Evolutionary conservation across 2,329 filamentous ascomycete species (phyloP), one percentile per base, ranked within the genome.

Genomic region (Microascus cirrosus): DNA sequence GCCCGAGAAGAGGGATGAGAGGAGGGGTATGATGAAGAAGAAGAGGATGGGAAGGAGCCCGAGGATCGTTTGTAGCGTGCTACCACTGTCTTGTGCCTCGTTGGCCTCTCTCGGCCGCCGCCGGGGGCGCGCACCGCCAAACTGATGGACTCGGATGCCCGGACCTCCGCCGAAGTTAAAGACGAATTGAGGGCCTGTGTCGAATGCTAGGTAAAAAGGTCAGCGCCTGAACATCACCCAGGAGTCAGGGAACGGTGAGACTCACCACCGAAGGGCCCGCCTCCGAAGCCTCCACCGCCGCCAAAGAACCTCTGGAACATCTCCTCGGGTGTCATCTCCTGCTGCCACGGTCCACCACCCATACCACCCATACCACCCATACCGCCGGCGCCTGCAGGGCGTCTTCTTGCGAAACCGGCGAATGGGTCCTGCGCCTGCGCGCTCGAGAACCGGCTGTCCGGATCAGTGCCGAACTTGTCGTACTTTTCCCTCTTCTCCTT

Each of bases 291-390:
- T 4, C n/a, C n/a, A 59, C 87, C 86, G 50, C 89, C 91, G 54
- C 90, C 90, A 76, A 99, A 99, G 80, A 99, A 99, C 62, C 93
- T 84, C 69, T 93, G 86, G 75, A 99, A 99, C 78, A 99, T 83
- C 72, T 99, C 94, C 72, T 99, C 94, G 0, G 94, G 92, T 58
- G 89, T 95, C 65, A 99, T 89, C 69, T 97, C 93, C 60, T 94
- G 91, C 58, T 94, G 89, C 73, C 88, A 96, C 78, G 86, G 85
- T 18, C 81, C 78, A 32, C 76, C 78, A 42, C 77, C 75, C 22
- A 80, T n/a, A n/a, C n/a, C n/a, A 78, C 45, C 79, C 80, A 50
- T 50, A 18, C 79, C 81, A 7, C 74, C 73, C 36, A 75, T 76
- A 2, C 73, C 73, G 13, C 69, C 70, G 11, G 68, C 69, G 28